Evolutionary conservation across 371 early-diverging fungal species (phyloP), one percentile per base, ranked within the genome.

Genomic region (Mortierella sp.): DNA sequence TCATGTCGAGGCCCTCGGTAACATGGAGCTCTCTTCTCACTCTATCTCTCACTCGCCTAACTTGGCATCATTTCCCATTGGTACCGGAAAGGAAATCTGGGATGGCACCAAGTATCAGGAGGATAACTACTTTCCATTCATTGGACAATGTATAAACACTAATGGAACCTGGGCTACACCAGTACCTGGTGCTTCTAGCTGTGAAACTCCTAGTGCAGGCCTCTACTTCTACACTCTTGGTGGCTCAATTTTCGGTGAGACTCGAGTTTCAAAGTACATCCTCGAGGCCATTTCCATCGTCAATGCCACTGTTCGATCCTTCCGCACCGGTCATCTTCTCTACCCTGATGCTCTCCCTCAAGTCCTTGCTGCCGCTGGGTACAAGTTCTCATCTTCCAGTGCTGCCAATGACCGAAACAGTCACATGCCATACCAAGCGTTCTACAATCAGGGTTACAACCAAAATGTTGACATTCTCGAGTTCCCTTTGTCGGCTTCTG

Each of bases 21-120:
- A 69, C 70, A 75, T 69, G 70, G 75, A 75, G 53, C 75, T 75
- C n/a, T 38, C 75, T 33, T 68, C 69, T 4, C 75, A 75, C 61
- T 75, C 75, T 43, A 59, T 75, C 28, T 69, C 69, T 3, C 75
- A 75, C 59, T 69, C 75, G 1, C 63, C 69, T 45, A 75, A 75
- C 32, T 33, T 75, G 62, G 21, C 36, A 8, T 1, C 1, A 7
- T 75, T 75, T 65, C 69, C 69, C 28, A 19, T 75, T 22, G 75
- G 75, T n/a, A 75, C 75, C 6, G 75, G 75, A 36, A 67, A 57
- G 47, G 75, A 75, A 43, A 65, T 69, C 45, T 75, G 64, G 62
- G 22, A 64, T n/a, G 69, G 69, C 24, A 50, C 65, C 28, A 24
- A 9, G 4, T 75, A 64, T 7, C 32, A 58, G 1, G 64, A 69